Conservation (phyloP, 768 basidiomycete genomes). For the Lactifluus volemus region DNA sequence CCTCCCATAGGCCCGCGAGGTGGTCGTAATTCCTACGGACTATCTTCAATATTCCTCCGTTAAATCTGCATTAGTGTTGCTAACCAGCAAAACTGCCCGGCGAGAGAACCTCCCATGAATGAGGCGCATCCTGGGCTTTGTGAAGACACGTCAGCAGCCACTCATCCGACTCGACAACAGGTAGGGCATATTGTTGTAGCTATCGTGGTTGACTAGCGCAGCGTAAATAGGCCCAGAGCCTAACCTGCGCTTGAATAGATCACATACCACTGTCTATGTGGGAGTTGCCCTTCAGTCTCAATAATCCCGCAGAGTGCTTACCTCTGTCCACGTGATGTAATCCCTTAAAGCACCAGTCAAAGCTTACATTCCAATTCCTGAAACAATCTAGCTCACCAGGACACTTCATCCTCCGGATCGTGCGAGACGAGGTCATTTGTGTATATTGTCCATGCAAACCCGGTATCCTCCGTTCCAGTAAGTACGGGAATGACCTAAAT, state of each 20-base stretch:
- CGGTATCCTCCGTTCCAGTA: slow-evolving; percentile 48
- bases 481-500: slow-evolving; percentile 61
- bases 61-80: slow-evolving; percentile 5
- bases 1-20: slow-evolving; percentile 59
- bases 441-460: slow-evolving; percentile 57
- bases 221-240: slow-evolving; percentile 65
- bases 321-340: slow-evolving; percentile 57
- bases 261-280: slow-evolving; percentile 51
- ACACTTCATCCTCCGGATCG: slow-evolving; percentile 55
- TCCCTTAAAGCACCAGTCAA: slow-evolving; percentile 30
- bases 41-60: not conserved
- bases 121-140: slow-evolving; percentile 54
- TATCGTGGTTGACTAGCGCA: slow-evolving; percentile 72
- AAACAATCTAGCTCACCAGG: slow-evolving; percentile 34
- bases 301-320: slow-evolving; percentile 21
- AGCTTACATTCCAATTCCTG: not conserved
- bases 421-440: slow-evolving; percentile 74
- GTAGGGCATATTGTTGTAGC: slow-evolving; percentile 45
- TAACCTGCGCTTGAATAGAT: slow-evolving; percentile 53
- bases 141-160: not conserved
- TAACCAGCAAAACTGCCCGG: slow-evolving; percentile 58
- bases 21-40: slow-evolving; percentile 65
- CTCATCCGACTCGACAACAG: not conserved
- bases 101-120: slow-evolving; percentile 43
- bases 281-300: not conserved